These are phyloP conservation scores for Hydnum rufescens DNA, from an alignment of 768 basidiomycete species.

Conservation along the genomic window DNA sequence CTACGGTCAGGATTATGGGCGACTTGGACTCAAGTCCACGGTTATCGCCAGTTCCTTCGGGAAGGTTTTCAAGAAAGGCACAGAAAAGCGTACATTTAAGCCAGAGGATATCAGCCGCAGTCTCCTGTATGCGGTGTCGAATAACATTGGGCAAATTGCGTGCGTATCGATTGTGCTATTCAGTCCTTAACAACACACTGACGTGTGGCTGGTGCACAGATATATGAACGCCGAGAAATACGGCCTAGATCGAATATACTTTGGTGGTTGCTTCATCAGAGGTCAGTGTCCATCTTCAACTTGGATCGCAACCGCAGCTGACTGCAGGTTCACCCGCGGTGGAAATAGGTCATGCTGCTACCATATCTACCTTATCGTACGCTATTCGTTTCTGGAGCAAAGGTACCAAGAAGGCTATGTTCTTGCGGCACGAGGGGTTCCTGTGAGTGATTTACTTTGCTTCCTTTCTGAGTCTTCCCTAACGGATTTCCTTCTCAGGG, in stretches of 20 bases:
- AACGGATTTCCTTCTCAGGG: conserved; percentile 29
- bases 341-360: conserved; percentile 72
- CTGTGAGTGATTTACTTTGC: conserved; percentile 35
- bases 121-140: conserved; percentile 87
- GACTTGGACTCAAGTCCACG: conserved; percentile 88
- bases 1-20: conserved; percentile 92
- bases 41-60: conserved; percentile 98
- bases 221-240: conserved; percentile 99
- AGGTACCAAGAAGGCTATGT: conserved; percentile 87
- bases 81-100: conserved; percentile 57
- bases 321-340: conserved; percentile 6
- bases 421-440: conserved; percentile 95
- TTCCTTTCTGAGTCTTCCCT: too few species aligned
- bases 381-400: conserved; percentile 99
- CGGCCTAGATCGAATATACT: conserved; percentile 88
- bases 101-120: conserved; percentile 90
- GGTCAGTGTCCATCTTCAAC: conserved; percentile 29
- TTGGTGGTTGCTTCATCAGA: conserved; percentile 97
- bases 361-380: conserved; percentile 92
- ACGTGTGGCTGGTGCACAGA: conserved; percentile 22
- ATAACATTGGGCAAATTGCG: conserved; percentile 99
- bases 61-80: conserved; percentile 80
- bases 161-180: conserved; percentile 27
- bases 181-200: not conserved
- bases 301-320: not conserved